These are phyloP conservation scores for Candida anutae DNA, from an alignment of 1,139 yeast species.

Conservation along the genomic window DNA sequence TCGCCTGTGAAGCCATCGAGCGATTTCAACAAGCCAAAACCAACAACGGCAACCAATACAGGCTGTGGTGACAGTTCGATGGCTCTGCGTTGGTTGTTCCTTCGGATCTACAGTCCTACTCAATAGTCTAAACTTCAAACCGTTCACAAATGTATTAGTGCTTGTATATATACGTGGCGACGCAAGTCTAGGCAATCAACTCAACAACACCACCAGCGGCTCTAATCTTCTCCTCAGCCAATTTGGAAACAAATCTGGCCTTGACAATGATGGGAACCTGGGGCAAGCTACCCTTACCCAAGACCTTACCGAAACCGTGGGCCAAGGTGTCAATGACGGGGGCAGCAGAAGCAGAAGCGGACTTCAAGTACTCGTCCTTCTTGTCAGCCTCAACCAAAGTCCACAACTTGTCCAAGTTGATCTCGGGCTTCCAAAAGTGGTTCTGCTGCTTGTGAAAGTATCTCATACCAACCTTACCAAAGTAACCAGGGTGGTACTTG, in stretches of 20 bases:
- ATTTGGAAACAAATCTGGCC: slow-evolving; percentile 98
- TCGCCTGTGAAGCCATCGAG: too few species aligned
- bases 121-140: too few species aligned
- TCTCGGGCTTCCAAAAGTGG: slow-evolving; percentile 97
- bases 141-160: not conserved
- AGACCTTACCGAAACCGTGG: slow-evolving; percentile 99
- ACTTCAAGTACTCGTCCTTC: slow-evolving; percentile 89
- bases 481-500: slow-evolving; percentile 99
- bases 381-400: slow-evolving; percentile 89
- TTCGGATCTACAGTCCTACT: too few species aligned
- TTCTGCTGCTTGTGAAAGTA: slow-evolving; percentile 95
- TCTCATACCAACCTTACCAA: slow-evolving; percentile 99
- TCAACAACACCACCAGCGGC: slow-evolving; percentile 99
- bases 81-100: too few species aligned
- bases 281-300: slow-evolving; percentile 99
- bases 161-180: too few species aligned
- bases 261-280: slow-evolving; percentile 97
- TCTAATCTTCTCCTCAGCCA: slow-evolving; percentile 99
- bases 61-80: too few species aligned
- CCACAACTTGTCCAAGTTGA: slow-evolving; percentile 99
- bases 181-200: slow-evolving; percentile 87
- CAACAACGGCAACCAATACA: too few species aligned
- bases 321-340: slow-evolving; percentile 99
- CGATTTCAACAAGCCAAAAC: too few species aligned
- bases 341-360: slow-evolving; percentile 84